Percentiles rank a stretch among this genome's conserved stretches.
phyloP scores from a whole-genome alignment of 2,329 filamentous ascomycete genomes.

The Albophoma yamanashiensis region DNA sequence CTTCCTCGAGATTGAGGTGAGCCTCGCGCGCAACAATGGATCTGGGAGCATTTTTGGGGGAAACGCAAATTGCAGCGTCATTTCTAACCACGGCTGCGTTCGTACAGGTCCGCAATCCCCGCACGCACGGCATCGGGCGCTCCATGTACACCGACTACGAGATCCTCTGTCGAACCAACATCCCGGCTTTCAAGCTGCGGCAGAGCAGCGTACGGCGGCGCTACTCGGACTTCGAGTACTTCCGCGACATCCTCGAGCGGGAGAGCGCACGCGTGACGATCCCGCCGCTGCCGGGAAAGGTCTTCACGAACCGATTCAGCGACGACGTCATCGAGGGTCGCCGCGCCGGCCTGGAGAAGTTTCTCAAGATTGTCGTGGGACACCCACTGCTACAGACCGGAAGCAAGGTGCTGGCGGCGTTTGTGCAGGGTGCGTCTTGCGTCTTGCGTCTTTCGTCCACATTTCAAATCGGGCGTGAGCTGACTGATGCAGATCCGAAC shows the following conservation, averaged over 20 bases:
- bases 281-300: conserved; percentile 89
- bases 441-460: neutral
- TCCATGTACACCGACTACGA: conserved; percentile 99
- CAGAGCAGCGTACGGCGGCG: conserved; percentile 79
- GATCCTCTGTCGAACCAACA: conserved; percentile 95
- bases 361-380: conserved; percentile 93
- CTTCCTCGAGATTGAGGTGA: conserved; percentile 93
- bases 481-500: conserved; percentile 51
- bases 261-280: conserved; percentile 92
- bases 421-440: conserved; percentile 70
- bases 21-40: neutral
- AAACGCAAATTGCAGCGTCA: neutral
- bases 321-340: conserved; percentile 97
- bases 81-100: neutral
- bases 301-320: conserved; percentile 95
- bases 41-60: neutral
- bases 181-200: conserved; percentile 95
- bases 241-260: conserved; percentile 93
- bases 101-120: conserved; percentile 74
- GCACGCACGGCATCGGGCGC: conserved; percentile 88
- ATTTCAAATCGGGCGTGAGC: neutral
- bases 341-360: conserved; percentile 83
- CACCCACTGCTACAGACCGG: conserved; percentile 95
- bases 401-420: conserved; percentile 89
- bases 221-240: conserved; percentile 98